phyloP scores from a whole-genome alignment of 371 early-diverging fungal genomes.

The Rhizopus delemar region DNA sequence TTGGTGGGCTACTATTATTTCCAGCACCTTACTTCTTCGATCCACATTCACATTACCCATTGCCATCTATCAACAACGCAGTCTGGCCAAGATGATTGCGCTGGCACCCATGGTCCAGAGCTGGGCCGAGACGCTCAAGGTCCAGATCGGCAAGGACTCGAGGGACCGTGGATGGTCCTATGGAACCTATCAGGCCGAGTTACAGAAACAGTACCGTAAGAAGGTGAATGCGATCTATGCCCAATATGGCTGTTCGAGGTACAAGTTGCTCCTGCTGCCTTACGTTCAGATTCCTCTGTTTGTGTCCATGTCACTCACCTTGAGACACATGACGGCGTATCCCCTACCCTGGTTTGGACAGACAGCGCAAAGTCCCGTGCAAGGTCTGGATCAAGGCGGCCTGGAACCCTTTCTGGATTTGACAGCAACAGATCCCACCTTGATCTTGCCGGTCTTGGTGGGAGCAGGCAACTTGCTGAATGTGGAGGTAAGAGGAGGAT shows the following conservation, averaged over 20 bases:
- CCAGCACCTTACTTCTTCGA: constrained; percentile 62
- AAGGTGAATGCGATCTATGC: constrained; percentile 64
- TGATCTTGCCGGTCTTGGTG: constrained; percentile 68
- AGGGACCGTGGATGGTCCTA: constrained; percentile 45
- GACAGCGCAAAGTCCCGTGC: constrained; percentile 32
- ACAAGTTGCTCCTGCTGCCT: constrained; percentile 65
- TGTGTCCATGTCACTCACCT: constrained; percentile 66
- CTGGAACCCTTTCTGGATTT: constrained; percentile 71
- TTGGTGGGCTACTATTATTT: constrained; percentile 73
- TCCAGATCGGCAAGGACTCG: constrained; percentile 48
- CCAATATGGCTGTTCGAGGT: constrained; percentile 62
- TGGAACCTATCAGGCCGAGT: constrained; percentile 46
- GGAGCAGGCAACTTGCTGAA: constrained; percentile 71
- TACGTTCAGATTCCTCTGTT: constrained; percentile 80
- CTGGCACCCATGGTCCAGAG: constrained; percentile 67
- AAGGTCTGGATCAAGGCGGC: constrained; percentile 68
- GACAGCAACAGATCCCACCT: constrained; percentile 70
- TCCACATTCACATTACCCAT: constrained; percentile 70
- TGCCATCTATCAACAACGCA: constrained; percentile 71
- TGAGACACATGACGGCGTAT: constrained; percentile 67
- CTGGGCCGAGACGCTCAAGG: constrained; percentile 63
- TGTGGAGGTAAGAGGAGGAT: constrained; percentile 61
- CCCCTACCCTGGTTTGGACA: constrained; percentile 60
- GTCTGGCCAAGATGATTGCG: constrained; percentile 56
- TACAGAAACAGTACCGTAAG: constrained; percentile 56